Base-by-base conservation (phyloP, 1,139 yeast genomes). In the Geotrichum restrictum region DNA sequence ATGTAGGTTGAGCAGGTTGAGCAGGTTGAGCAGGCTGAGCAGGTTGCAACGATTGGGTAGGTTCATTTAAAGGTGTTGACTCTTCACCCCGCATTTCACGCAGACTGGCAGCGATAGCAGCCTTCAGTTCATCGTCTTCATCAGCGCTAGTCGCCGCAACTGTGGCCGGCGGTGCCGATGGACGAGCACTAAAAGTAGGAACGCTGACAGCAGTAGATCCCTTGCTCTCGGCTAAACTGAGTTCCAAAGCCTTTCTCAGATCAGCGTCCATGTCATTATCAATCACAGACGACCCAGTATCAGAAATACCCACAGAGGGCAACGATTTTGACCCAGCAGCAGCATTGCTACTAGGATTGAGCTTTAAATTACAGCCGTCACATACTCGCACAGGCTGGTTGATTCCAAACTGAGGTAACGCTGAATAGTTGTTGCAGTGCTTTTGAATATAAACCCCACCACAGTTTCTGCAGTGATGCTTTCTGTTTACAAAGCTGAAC, bases 381-480 rank as follows among this genome's bases (percentile, higher is more conserved):
- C 99, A 93, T 1, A 93, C 97, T 56, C 99, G 76, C 1, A 91
- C 98, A 0, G 95, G 88, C 52, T 85, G 88, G 61, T 79, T 80
- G 48, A 94, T 88, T 0, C 99, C 99, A 54, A 87, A 75, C 49
- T 85, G 84, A 0, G 95, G 94, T 56, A 94, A 73, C 6, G 93
- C 83, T 39, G 81, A 73, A 52, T 71, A 76, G 60, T 86, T 81
- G 8, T 83, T 74, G 24, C 97, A 88, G 68, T 93, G 95, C 21
- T 80, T 78, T 59, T 87, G 93, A 68, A 96, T 84, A 64, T 79
- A 93, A 0, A 88, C 96, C 1, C 97, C 97, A 24, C 99, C 99
- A 70, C 99, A 93, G 49, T 95, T 86, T 53, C 98, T 78, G 67
- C 98, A 93, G 69, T 93, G 98, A 68, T 93, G 99, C 66, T 93